Base-by-base conservation (phyloP, 2,329 filamentous ascomycete species). In the Harringtonia aguacate region DNA sequence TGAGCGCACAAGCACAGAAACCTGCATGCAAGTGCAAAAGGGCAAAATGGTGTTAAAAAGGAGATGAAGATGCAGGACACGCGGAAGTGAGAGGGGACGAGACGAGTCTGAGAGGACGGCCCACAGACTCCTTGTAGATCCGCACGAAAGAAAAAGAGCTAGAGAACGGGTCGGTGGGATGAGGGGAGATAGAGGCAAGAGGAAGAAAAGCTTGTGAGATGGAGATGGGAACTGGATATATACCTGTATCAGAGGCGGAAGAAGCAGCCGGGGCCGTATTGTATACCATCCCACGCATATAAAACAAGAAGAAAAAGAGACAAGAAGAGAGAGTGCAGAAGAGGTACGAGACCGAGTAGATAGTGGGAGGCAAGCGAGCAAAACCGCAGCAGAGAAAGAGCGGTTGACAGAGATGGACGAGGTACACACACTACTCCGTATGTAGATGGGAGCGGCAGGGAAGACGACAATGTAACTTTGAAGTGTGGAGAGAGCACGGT, bases 1-100 rank as follows among this genome's bases (percentile, higher is more conserved):
- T n/a, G n/a, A 18, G 38, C 38, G 38, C 43, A 41, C 43, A 45
- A 34, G 43, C 43, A 45, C 20, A 27, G 9, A 37, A 38, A 38
- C 27, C 34, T 46, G 44, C 39, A 46, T 41, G 39, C 21, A 31
- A 21, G 20, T 10, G 10, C 10, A 36, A n/a, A 9, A 18, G 8
- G 34, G 24, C 8, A 31, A 34, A 24, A 14, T n/a, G 33, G 13
- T 28, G 35, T 21, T 18, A 29, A 8, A 45, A 40, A 28, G 39
- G 31, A 45, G 37, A 40, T 35, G 24, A 13, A 15, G 14, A 29
- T 37, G 43, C 34, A 45, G 38, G 22, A 44, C 28, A 37, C 38
- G 29, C 44, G 34, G 28, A 37, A 27, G 38, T 17, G 18, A 31
- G 33, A 36, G 14, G 18, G 9, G 20, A 15, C 8, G 35, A 36